Percentiles rank a stretch among this genome's conserved stretches.
These are phyloP conservation scores for Solanum chmielewskii DNA, from an alignment of 257 asterid species.

Conservation along the genomic window DNA sequence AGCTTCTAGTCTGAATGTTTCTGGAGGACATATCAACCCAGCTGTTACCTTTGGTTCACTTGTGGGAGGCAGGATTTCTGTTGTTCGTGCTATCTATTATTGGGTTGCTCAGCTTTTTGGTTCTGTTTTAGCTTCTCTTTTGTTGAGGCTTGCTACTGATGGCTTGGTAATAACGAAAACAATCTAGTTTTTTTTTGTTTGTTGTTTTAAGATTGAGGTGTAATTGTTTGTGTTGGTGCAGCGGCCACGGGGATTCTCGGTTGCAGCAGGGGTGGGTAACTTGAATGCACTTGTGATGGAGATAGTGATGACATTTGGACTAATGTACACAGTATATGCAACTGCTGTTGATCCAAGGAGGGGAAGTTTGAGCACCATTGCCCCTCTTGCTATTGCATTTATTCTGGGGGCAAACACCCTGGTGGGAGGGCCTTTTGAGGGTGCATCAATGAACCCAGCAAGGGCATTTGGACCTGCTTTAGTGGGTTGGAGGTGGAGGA, in stretches of 20 bases:
- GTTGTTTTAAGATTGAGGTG: background rate
- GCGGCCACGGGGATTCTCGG: constrained; percentile 80
- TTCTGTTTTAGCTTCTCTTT: constrained; percentile 57
- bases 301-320: constrained; percentile 66
- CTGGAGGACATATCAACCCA: constrained; percentile 91
- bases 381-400: constrained; percentile 86
- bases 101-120: constrained; percentile 97
- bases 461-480: constrained; percentile 88
- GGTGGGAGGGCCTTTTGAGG: constrained; percentile 89
- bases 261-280: constrained; percentile 54
- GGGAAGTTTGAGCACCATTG: constrained; percentile 65
- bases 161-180: constrained; percentile 41
- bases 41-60: constrained; percentile 92
- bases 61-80: constrained; percentile 70
- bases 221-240: constrained; percentile 6
- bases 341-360: constrained; percentile 77
- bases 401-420: constrained; percentile 74
- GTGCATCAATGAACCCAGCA: constrained; percentile 91
- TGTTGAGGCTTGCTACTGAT: constrained; percentile 49
- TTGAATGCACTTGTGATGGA: constrained; percentile 70
- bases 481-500: constrained; percentile 90
- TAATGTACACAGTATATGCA: constrained; percentile 66
- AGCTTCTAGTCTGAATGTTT: constrained; percentile 74
- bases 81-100: constrained; percentile 69
- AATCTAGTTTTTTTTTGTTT: background rate